phyloP scores from a whole-genome alignment of 2,329 filamentous ascomycete genomes.

The Chaetothyriales sp. region DNA sequence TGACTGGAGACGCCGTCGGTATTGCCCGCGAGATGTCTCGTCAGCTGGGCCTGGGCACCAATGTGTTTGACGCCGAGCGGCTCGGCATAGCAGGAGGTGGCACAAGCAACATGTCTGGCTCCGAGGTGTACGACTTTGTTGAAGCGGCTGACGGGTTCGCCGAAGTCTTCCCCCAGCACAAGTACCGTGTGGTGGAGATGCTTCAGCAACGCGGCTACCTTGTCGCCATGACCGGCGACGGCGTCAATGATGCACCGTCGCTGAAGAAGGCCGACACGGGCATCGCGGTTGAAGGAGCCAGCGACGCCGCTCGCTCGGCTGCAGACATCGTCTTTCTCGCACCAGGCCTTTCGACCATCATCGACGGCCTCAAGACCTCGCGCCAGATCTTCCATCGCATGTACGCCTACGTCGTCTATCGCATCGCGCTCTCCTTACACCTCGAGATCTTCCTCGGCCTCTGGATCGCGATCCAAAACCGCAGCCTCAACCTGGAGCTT shows the following conservation, averaged over 20 bases:
- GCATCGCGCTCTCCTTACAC: conserved; percentile 82
- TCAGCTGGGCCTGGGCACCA: conserved; percentile 80
- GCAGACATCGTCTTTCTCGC: conserved; percentile 90
- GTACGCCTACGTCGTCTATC: conserved; percentile 92
- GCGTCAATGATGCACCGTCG: conserved; percentile 85
- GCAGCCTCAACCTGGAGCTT: conserved; percentile 67
- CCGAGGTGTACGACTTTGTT: conserved; percentile 88
- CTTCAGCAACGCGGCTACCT: conserved; percentile 85
- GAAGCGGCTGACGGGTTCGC: conserved; percentile 91
- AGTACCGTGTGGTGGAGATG: conserved; percentile 88
- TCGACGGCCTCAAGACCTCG: conserved; percentile 81
- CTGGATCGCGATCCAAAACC: conserved; percentile 80
- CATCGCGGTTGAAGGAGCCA: conserved; percentile 86
- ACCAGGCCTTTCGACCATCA: conserved; percentile 79
- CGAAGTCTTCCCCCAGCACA: conserved; percentile 89
- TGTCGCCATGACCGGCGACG: conserved; percentile 91
- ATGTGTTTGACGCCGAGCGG: conserved; percentile 85
- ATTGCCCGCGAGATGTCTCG: conserved; percentile 85
- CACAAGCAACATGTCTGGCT: conserved; percentile 76
- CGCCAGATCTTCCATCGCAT: conserved; percentile 94
- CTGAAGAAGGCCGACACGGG: conserved; percentile 93
- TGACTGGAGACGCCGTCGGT: conserved; percentile 86
- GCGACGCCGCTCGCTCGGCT: conserved; percentile 77
- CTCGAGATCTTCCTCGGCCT: conserved; percentile 82
- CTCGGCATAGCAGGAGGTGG: conserved; percentile 70